Evolutionary conservation across 495 filamentous ascomycete genomes (phyloP).

Genomic region (Xylaria bambusicola): DNA sequence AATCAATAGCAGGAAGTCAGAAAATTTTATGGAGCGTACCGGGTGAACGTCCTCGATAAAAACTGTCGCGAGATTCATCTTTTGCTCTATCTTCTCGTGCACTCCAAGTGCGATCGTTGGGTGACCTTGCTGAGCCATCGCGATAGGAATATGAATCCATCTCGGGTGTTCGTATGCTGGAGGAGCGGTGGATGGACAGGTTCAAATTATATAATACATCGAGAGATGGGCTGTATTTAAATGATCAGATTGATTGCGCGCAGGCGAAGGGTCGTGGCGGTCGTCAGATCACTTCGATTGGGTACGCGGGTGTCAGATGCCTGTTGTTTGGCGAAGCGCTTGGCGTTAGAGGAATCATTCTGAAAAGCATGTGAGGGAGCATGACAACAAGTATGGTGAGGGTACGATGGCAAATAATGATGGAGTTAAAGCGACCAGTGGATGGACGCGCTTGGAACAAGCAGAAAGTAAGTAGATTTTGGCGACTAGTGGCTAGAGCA

Average conservation of each 20-base stretch:
- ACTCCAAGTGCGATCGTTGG: slow-evolving; percentile 51
- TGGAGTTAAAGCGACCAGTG: slow-evolving; percentile 28
- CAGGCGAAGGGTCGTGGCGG: slow-evolving; percentile 19
- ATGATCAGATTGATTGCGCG: slow-evolving; percentile 1
- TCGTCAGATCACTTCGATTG: slow-evolving; percentile 31
- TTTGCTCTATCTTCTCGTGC: slow-evolving; percentile 51
- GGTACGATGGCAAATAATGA: slow-evolving; percentile 26
- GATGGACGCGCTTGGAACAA: slow-evolving; percentile 30
- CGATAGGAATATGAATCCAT: slow-evolving; percentile 53
- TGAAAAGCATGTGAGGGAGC: slow-evolving; percentile 12
- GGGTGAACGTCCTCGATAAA: slow-evolving; percentile 59
- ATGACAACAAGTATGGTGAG: slow-evolving; percentile 27
- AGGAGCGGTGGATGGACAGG: neutral
- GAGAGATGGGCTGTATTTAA: slow-evolving; percentile 17
- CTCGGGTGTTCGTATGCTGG: slow-evolving; percentile 3
- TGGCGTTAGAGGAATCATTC: slow-evolving; percentile 53
- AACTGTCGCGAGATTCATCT: slow-evolving; percentile 52
- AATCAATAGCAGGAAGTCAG: neutral
- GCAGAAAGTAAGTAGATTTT: slow-evolving; percentile 36
- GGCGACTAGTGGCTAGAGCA: slow-evolving; percentile 34
- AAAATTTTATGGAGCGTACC: slow-evolving; percentile 42
- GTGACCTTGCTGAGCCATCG: slow-evolving; percentile 50
- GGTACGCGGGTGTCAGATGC: slow-evolving; percentile 29
- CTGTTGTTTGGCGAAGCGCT: slow-evolving; percentile 54
- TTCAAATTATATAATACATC: neutral